Percentiles rank a stretch among this genome's conserved stretches.
phyloP scores from a whole-genome alignment of 2,329 filamentous ascomycete species.

The Phyllosticta citribraziliensis region DNA sequence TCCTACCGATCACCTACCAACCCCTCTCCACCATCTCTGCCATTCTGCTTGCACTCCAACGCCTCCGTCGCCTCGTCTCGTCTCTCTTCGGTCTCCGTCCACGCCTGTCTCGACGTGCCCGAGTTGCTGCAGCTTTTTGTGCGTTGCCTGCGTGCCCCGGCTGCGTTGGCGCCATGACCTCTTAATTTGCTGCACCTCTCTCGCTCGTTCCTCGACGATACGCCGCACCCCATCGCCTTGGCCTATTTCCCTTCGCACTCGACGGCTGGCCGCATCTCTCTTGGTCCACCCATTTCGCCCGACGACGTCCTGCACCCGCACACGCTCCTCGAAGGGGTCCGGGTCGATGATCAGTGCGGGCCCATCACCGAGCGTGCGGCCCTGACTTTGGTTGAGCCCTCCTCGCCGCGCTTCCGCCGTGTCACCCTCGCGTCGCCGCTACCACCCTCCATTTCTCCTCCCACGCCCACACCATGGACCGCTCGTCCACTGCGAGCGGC shows the following conservation, averaged over 20 bases:
- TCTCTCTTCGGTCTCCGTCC: background rate
- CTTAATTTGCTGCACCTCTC: background rate
- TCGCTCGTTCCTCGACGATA: background rate
- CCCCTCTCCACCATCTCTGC: background rate
- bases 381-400: slow-evolving; percentile 10
- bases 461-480: slow-evolving; percentile 12
- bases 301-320: background rate
- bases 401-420: slow-evolving; percentile 14
- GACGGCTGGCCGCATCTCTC: background rate
- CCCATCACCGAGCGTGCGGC: slow-evolving; percentile 7
- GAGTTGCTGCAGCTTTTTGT: background rate
- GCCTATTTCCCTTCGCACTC: background rate
- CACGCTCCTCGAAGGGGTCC: background rate
- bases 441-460: slow-evolving; percentile 10
- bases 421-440: slow-evolving; percentile 15
- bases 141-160: background rate
- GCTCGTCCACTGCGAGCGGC: slow-evolving; percentile 10
- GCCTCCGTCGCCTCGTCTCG: background rate
- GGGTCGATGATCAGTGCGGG: slow-evolving; percentile 10
- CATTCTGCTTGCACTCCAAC: background rate
- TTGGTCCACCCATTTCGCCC: background rate
- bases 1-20: background rate
- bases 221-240: background rate
- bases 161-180: background rate
- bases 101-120: background rate